phyloP scores from a whole-genome alignment of 2,329 filamentous ascomycete genomes.

The Scytalidium lignicola region DNA sequence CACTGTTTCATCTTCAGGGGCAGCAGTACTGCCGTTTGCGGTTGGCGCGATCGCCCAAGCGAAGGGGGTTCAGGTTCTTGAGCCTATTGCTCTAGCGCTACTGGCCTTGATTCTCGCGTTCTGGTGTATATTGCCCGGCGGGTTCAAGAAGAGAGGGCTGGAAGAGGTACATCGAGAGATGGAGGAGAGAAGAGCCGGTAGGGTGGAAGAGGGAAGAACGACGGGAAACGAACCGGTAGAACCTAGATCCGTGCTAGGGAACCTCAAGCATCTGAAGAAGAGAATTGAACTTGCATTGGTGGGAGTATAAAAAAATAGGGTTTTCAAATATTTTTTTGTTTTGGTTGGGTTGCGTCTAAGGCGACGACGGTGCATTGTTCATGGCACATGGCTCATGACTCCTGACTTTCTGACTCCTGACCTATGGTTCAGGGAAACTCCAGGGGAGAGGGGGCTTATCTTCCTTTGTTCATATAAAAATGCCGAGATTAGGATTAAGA shows the following conservation, averaged over 20 bases:
- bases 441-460: too few species aligned
- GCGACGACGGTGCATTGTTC: too few species aligned
- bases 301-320: background rate
- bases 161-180: slow-evolving; percentile 8
- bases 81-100: slow-evolving; percentile 49
- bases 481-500: too few species aligned
- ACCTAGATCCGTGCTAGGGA: background rate
- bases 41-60: slow-evolving; percentile 62
- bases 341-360: too few species aligned
- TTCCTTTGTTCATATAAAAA: too few species aligned
- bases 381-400: too few species aligned
- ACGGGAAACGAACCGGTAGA: background rate
- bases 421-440: too few species aligned
- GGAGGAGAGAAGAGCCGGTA: slow-evolving; percentile 6
- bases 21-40: slow-evolving; percentile 60
- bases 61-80: slow-evolving; percentile 50
- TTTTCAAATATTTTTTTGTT: too few species aligned
- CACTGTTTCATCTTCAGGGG: slow-evolving; percentile 25
- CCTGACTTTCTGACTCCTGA: too few species aligned
- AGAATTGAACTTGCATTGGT: background rate
- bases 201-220: background rate
- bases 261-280: background rate
- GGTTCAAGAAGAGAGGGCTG: slow-evolving; percentile 19
- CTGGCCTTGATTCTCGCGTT: slow-evolving; percentile 39
- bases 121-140: slow-evolving; percentile 38